phyloP scores from a whole-genome alignment of 192 early-diverging fungal genomes.

The Diversispora eburnea region DNA sequence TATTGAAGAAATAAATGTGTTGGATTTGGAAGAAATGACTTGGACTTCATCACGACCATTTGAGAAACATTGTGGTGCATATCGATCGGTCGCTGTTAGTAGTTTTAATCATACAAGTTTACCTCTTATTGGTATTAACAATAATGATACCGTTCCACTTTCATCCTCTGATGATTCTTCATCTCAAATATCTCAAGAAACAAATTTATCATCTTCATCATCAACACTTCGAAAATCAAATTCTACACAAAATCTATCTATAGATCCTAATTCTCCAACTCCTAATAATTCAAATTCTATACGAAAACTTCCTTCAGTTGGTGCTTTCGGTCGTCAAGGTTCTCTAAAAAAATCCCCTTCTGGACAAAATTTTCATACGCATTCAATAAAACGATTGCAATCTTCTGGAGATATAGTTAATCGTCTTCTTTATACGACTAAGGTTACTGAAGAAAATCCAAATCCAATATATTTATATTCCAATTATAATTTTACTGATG shows the following conservation, averaged over 20 bases:
- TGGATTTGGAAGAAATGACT: slow-evolving; percentile 63
- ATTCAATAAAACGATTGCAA: slow-evolving; percentile 28
- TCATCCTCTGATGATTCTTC: slow-evolving; percentile 28
- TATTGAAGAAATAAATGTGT: slow-evolving; percentile 73
- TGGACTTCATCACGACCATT: slow-evolving; percentile 68
- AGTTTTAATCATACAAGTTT: slow-evolving; percentile 44
- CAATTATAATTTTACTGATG: slow-evolving; percentile 79
- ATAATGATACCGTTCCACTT: slow-evolving; percentile 20
- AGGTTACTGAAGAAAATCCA: slow-evolving; percentile 45
- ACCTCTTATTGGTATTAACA: slow-evolving; percentile 38
- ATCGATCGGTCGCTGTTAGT: slow-evolving; percentile 70
- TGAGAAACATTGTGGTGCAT: slow-evolving; percentile 72
- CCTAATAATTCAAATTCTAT: not conserved
- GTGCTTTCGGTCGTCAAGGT: slow-evolving; percentile 32
- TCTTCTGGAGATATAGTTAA: slow-evolving; percentile 32
- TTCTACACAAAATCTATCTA: slow-evolving; percentile 33
- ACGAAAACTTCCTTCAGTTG: slow-evolving; percentile 32
- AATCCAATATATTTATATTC: slow-evolving; percentile 72
- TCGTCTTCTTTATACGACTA: slow-evolving; percentile 33
- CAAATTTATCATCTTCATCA: slow-evolving; percentile 21
- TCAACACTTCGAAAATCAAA: slow-evolving; percentile 34
- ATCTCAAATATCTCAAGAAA: slow-evolving; percentile 13
- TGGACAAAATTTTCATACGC: not conserved
- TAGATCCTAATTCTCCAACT: slow-evolving; percentile 6
- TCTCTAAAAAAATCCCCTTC: slow-evolving; percentile 27